phyloP scores from a whole-genome alignment of 805 yeast genomes.

The Starmerella bombi region DNA sequence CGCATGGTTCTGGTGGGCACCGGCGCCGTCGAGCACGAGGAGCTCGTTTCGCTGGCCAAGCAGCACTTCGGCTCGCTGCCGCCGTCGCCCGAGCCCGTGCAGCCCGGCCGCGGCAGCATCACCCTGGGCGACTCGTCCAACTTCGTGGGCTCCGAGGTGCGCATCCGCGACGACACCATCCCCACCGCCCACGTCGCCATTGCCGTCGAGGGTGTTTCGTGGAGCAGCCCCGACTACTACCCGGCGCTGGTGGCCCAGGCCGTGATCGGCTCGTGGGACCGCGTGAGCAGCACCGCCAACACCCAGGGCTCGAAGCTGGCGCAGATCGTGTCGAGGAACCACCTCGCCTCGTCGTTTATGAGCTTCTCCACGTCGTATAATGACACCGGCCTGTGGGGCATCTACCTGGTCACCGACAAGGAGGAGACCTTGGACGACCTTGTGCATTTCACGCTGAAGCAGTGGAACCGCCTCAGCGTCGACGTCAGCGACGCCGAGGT shows the following conservation, averaged over 20 bases:
- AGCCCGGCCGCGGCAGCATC: constrained; percentile 55
- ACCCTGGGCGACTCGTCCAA: constrained; percentile 56
- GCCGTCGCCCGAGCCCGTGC: constrained; percentile 38
- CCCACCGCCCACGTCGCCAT: constrained; percentile 86
- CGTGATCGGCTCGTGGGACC: constrained; percentile 93
- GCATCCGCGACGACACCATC: constrained; percentile 65
- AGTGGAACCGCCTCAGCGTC: constrained; percentile 74
- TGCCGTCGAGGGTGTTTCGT: constrained; percentile 95
- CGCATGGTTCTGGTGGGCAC: constrained; percentile 95
- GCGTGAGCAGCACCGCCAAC: constrained; percentile 72
- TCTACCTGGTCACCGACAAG: constrained; percentile 76
- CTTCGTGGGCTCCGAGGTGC: constrained; percentile 75
- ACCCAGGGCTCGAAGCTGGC: constrained; percentile 80
- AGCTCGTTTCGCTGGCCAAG: constrained; percentile 63
- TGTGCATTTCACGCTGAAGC: constrained; percentile 61
- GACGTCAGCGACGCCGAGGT: constrained; percentile 83
- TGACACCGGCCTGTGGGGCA: constrained; percentile 97
- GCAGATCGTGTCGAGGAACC: constrained; percentile 43
- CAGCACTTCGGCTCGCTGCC: constrained; percentile 47
- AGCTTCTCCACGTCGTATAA: constrained; percentile 94
- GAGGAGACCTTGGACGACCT: constrained; percentile 51
- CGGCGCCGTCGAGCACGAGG: constrained; percentile 83
- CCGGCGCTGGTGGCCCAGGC: constrained; percentile 94
- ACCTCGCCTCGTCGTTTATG: constrained; percentile 85
- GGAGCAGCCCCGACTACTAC: constrained; percentile 93